Evolutionary conservation across 768 basidiomycete species (phyloP).

Genomic region (Boletus pseudo-olivaceus): DNA sequence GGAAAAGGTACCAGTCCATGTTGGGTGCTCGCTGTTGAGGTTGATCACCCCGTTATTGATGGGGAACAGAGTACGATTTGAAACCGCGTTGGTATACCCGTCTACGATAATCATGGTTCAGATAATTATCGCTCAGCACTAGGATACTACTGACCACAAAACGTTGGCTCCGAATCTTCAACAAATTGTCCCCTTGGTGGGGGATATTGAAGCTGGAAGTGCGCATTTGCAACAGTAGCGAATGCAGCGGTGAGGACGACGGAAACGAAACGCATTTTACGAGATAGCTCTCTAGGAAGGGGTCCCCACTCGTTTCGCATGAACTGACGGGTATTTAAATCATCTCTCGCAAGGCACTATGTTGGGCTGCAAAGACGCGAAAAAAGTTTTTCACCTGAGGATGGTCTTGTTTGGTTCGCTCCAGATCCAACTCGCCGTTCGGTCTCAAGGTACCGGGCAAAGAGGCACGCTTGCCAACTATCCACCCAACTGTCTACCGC

Average conservation of each 20-base stretch:
- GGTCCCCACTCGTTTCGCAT: not conserved
- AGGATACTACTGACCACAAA: constrained; percentile 55
- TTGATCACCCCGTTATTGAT: constrained; percentile 57
- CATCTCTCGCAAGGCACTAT: not conserved
- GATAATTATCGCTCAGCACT: not conserved
- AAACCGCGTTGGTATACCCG: constrained; percentile 51
- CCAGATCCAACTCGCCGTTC: too few species aligned
- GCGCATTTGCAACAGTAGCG: constrained; percentile 51
- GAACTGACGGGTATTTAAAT: constrained; percentile 7
- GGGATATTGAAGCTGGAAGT: constrained; percentile 81
- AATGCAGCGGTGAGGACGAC: constrained; percentile 37
- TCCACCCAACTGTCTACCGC: not conserved
- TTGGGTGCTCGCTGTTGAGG: constrained; percentile 62
- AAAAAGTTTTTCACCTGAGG: constrained; percentile 20
- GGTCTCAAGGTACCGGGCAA: too few species aligned
- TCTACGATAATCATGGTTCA: constrained; percentile 39
- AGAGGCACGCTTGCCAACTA: not conserved
- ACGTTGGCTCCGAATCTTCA: constrained; percentile 51
- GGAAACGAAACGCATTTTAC: constrained; percentile 34
- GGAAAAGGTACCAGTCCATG: constrained; percentile 49
- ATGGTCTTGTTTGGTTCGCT: constrained; percentile 21
- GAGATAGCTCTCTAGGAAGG: not conserved
- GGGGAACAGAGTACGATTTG: constrained; percentile 67
- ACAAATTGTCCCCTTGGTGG: constrained; percentile 66
- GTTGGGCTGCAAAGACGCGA: not conserved